Percentiles rank a stretch among this genome's conserved stretches.
phyloP scores from a whole-genome alignment of 1,139 yeast genomes.

The Sugiyamaella sp. region DNA sequence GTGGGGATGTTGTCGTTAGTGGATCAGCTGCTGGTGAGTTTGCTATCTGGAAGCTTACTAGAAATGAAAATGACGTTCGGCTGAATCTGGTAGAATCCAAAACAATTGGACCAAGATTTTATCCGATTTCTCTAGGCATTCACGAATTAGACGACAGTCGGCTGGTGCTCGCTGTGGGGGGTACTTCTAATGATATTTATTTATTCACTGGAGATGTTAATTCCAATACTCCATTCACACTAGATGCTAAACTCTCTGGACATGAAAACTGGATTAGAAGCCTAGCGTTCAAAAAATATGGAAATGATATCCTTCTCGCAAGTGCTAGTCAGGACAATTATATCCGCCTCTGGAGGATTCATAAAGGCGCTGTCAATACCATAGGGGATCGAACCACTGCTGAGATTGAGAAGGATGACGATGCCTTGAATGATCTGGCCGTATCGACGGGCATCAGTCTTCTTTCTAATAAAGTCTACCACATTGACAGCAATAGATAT shows the following conservation, averaged over 20 bases:
- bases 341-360: slow-evolving; percentile 82
- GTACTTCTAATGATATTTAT: slow-evolving; percentile 64
- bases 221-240: slow-evolving; percentile 37
- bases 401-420: slow-evolving; percentile 27
- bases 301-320: slow-evolving; percentile 65
- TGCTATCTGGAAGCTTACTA: slow-evolving; percentile 50
- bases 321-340: slow-evolving; percentile 90
- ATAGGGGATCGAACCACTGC: slow-evolving; percentile 27
- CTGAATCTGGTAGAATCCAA: slow-evolving; percentile 26
- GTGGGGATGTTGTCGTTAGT: slow-evolving; percentile 49
- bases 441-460: slow-evolving; percentile 14
- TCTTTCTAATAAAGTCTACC: slow-evolving; percentile 36
- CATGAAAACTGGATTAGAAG: slow-evolving; percentile 95
- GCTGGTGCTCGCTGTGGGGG: slow-evolving; percentile 68
- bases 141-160: neutral
- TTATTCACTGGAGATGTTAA: slow-evolving; percentile 47
- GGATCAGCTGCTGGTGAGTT: slow-evolving; percentile 71
- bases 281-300: slow-evolving; percentile 57
- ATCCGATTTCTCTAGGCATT: slow-evolving; percentile 54
- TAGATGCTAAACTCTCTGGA: slow-evolving; percentile 66
- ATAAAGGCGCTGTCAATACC: slow-evolving; percentile 49
- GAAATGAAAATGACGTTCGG: slow-evolving; percentile 4
- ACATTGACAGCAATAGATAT: slow-evolving; percentile 41
- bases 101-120: slow-evolving; percentile 49
- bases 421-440: slow-evolving; percentile 21